These are phyloP conservation scores for Saccharomycopsis amapae DNA, from an alignment of 805 yeast genomes.

Conservation along the genomic window DNA sequence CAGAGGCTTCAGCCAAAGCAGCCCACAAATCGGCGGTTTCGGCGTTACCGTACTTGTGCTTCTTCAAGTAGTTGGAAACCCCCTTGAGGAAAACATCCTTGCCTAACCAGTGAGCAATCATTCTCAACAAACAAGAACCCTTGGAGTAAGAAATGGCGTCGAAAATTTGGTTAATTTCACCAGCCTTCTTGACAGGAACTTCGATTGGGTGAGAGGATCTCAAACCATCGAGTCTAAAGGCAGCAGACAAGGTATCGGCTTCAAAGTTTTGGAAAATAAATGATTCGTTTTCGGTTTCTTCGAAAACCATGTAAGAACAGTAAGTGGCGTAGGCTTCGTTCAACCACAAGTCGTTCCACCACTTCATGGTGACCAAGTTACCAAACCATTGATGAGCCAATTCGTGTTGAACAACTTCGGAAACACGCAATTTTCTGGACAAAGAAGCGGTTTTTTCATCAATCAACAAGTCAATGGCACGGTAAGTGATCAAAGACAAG, in stretches of 20 bases:
- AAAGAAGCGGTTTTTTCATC: slow-evolving; percentile 65
- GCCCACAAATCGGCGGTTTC: slow-evolving; percentile 72
- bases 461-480: slow-evolving; percentile 66
- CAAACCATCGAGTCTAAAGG: slow-evolving; percentile 67
- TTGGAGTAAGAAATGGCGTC: slow-evolving; percentile 79
- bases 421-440: slow-evolving; percentile 62
- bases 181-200: slow-evolving; percentile 72
- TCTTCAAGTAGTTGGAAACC: slow-evolving; percentile 68
- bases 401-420: slow-evolving; percentile 84
- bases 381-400: slow-evolving; percentile 93
- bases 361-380: slow-evolving; percentile 83
- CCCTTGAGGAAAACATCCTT: slow-evolving; percentile 72
- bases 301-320: slow-evolving; percentile 72
- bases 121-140: slow-evolving; percentile 72
- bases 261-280: slow-evolving; percentile 89
- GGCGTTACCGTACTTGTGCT: slow-evolving; percentile 73
- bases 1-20: slow-evolving; percentile 60
- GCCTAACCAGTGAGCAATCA: slow-evolving; percentile 76
- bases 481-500: slow-evolving; percentile 73
- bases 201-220: slow-evolving; percentile 84
- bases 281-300: slow-evolving; percentile 66
- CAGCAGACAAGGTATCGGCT: slow-evolving; percentile 66
- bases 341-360: slow-evolving; percentile 89
- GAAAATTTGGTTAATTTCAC: slow-evolving; percentile 76
- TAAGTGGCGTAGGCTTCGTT: slow-evolving; percentile 81